A percentile compares a stretch with the other conserved stretches of the same genome.
phyloP scores from a whole-genome alignment of 2,329 filamentous ascomycete genomes.

The Fusarium beomiforme region DNA sequence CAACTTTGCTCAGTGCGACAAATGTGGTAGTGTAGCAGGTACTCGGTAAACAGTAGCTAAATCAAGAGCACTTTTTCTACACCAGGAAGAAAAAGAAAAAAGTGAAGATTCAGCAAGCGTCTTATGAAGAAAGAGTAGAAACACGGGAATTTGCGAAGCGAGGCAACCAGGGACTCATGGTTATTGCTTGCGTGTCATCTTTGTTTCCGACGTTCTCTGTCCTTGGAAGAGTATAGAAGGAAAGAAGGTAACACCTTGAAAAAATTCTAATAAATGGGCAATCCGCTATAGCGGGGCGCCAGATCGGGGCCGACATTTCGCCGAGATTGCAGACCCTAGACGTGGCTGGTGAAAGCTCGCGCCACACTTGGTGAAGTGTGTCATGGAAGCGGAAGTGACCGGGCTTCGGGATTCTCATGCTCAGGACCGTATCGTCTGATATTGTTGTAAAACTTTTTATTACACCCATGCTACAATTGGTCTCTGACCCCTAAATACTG shows the following conservation, averaged over 20 bases:
- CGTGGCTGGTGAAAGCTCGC: constrained; percentile 17
- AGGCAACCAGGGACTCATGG: constrained; percentile 47
- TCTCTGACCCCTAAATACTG: too few relatives aligned
- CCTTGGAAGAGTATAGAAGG: constrained; percentile 36
- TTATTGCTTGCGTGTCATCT: constrained; percentile 50
- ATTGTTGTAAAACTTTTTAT: constrained; percentile 2
- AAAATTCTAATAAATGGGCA: constrained; percentile 42
- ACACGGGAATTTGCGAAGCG: constrained; percentile 36
- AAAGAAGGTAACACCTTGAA: constrained; percentile 10
- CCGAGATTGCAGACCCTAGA: constrained; percentile 4
- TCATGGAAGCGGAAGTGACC: constrained; percentile 34
- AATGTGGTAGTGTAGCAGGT: constrained; percentile 2
- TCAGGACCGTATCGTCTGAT: constrained; percentile 27
- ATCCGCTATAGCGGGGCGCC: constrained; percentile 39
- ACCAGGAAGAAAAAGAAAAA: constrained; percentile 4
- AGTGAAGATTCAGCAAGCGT: constrained; percentile 8
- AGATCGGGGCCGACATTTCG: constrained; percentile 23
- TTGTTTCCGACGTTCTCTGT: constrained; percentile 37
- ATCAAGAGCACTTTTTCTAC: constrained; percentile 8
- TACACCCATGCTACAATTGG: not conserved
- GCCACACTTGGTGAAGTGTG: constrained; percentile 25
- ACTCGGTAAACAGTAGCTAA: constrained; percentile 32
- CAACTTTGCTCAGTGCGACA: constrained; percentile 46
- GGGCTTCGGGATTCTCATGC: constrained; percentile 22
- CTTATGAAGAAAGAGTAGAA: constrained; percentile 35